Percentiles rank a stretch among this genome's conserved stretches.
Conservation (phyloP, 1,139 yeast species). For the Debaryomyces fabryi region DNA sequence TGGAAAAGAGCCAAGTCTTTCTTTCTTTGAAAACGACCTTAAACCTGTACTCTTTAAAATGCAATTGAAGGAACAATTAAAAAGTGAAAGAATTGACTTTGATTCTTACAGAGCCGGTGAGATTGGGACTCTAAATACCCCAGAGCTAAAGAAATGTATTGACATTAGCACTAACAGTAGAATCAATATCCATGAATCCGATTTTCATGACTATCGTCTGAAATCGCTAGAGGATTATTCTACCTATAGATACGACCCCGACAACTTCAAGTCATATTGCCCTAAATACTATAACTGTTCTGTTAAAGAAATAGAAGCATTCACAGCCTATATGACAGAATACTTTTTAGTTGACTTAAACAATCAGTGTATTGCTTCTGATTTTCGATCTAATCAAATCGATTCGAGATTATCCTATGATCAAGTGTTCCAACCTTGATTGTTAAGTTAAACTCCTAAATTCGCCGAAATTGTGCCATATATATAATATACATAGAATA, state of each 20-base stretch:
- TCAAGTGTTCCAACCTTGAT: conserved; percentile 4
- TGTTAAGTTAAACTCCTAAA: background rate
- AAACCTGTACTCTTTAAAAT: conserved; percentile 13
- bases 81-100: conserved; percentile 9
- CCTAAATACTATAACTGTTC: conserved; percentile 11
- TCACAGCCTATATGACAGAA: conserved; percentile 10
- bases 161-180: conserved; percentile 4
- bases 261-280: background rate
- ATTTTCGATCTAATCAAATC: background rate
- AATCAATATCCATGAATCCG: conserved; percentile 17
- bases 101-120: conserved; percentile 13
- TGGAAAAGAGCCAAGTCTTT: background rate
- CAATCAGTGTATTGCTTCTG: background rate
- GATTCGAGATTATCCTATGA: conserved; percentile 9
- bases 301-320: conserved; percentile 5
- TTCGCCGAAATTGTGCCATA: background rate
- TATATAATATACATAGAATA: background rate
- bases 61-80: conserved; percentile 15
- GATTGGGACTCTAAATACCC: conserved; percentile 5
- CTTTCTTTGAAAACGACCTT: conserved; percentile 1
- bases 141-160: conserved; percentile 4
- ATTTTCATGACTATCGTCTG: conserved; percentile 20
- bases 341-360: conserved; percentile 6
- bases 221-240: conserved; percentile 10
- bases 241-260: conserved; percentile 1